A percentile compares a stretch with the other conserved stretches of the same genome.
These are phyloP conservation scores for Boechera divaricarpa DNA, from an alignment of 345 rosid genomes.

Conservation along the genomic window DNA sequence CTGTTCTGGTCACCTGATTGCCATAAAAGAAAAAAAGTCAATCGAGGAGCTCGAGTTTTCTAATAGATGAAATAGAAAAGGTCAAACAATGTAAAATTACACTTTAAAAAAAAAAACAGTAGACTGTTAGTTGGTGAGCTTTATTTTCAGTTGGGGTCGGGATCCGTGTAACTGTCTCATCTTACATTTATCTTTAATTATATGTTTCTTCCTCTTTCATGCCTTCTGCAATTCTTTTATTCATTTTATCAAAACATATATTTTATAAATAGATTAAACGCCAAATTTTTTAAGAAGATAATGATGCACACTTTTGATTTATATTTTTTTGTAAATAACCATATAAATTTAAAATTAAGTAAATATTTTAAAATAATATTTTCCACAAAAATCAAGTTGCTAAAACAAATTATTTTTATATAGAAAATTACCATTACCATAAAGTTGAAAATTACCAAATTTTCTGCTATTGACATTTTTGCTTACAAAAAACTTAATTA, in stretches of 20 bases:
- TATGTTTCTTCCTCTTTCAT: conserved; percentile 16
- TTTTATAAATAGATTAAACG: no score
- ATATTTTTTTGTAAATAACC: no score
- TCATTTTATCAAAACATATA: background rate
- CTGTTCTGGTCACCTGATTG: conserved; percentile 3
- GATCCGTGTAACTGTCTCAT: conserved; percentile 37
- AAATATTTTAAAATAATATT: no score
- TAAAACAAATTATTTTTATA: no score
- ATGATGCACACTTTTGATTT: no score
- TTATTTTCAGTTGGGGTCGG: conserved; percentile 37
- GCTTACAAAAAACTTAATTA: no score
- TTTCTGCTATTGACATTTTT: no score
- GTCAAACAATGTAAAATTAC: conserved; percentile 30
- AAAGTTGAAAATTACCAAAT: no score
- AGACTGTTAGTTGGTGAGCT: conserved; percentile 38
- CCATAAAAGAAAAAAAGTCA: conserved; percentile 31
- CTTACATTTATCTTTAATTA: conserved; percentile 1
- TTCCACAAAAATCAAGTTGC: no score
- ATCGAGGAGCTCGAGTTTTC: conserved; percentile 20
- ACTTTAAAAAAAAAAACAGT: background rate
- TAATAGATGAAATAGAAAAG: conserved; percentile 15
- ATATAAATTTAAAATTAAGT: no score
- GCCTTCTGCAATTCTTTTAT: background rate
- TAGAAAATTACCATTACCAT: no score
- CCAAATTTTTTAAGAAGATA: no score